Base-by-base conservation (phyloP, 805 yeast genomes). In the Kuraishia hungarica region DNA sequence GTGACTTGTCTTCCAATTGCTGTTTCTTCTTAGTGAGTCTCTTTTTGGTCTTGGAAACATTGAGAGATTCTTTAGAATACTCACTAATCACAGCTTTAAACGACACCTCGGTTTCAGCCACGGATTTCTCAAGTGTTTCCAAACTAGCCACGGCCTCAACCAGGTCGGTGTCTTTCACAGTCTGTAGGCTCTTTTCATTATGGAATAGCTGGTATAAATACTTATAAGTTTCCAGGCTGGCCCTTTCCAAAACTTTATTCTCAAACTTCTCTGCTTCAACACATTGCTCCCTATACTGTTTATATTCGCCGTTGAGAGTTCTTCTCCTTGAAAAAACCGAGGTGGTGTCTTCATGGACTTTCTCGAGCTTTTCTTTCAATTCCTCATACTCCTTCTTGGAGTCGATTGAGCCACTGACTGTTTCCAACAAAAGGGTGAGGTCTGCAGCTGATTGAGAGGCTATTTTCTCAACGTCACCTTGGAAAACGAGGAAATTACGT, bases 401-500 rank as follows among this genome's bases (percentile, higher is more conserved):
- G 47, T 88, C 94, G 7, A 74, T 69, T 0, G 97, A 88, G 0
- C 97, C 97, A 57, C 96, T 87, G 26, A 94, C 83, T 17, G 82
- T 82, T 69, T 94, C 99, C 54, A 94, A 73, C 58, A 92, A 69
- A 50, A 72, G 76, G 1, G 96, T 82, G 57, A 94, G 75, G 46
- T 90, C 96, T 23, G 70, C 68, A 0, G 97, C 82, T 0, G 93
- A 82, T 66, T 92, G 96, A 0, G 96, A 79, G 0, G 98, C 98
- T 48, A 94, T 84, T 61, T 84, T 87, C 67, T 93, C 98, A 53
- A 94, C 96, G 66, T 93, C 98, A 57, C 99, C 98, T 73, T 94
- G 99, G 66, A 93, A 91, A 7, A 94, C 98, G 57, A 94, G 72
- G 63, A 93, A 93, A 67, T 94, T 94, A 65, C 89, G 80, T 0